Conservation (phyloP, 176 grass and related monocot genomes). For the Oryza coarctata region DNA sequence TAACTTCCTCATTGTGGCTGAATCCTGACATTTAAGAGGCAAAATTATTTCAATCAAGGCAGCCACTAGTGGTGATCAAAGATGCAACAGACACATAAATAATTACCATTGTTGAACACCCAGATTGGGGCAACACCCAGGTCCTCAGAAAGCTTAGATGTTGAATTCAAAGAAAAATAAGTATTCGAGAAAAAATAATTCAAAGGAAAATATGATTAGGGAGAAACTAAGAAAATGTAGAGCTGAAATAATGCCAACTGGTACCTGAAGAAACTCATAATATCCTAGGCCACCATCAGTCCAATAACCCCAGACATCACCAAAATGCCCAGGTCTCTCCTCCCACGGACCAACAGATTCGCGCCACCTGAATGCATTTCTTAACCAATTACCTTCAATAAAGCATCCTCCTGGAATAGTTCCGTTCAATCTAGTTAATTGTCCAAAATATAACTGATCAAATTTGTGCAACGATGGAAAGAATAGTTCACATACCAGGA, state of each 20-base stretch:
- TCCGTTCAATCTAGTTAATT: not conserved
- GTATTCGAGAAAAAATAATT: no score
- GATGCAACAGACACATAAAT: not conserved
- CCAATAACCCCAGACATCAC: constrained; percentile 98
- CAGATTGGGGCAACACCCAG: constrained; percentile 71
- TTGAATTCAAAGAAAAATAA: constrained; percentile 13
- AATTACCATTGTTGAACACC: constrained; percentile 94
- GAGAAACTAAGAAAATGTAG: not conserved
- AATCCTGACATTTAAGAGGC: constrained; percentile 53
- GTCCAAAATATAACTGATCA: not conserved
- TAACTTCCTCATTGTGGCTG: constrained; percentile 68
- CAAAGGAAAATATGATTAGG: constrained; percentile 10
- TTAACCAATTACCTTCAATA: constrained; percentile 85
- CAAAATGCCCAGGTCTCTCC: constrained; percentile 92
- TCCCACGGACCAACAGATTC: constrained; percentile 92
- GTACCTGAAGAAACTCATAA: constrained; percentile 92
- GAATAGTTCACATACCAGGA: constrained; percentile 58
- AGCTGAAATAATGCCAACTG: not conserved
- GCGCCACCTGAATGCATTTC: constrained; percentile 96
- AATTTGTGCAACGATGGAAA: not conserved
- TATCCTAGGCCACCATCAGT: constrained; percentile 96
- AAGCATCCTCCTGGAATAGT: constrained; percentile 75
- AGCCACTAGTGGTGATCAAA: not conserved
- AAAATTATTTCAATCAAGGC: constrained; percentile 10
- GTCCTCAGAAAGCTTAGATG: constrained; percentile 80